Evolutionary conservation across 306 rosid species (phyloP).

Genomic region (Cicer judaicum): DNA sequence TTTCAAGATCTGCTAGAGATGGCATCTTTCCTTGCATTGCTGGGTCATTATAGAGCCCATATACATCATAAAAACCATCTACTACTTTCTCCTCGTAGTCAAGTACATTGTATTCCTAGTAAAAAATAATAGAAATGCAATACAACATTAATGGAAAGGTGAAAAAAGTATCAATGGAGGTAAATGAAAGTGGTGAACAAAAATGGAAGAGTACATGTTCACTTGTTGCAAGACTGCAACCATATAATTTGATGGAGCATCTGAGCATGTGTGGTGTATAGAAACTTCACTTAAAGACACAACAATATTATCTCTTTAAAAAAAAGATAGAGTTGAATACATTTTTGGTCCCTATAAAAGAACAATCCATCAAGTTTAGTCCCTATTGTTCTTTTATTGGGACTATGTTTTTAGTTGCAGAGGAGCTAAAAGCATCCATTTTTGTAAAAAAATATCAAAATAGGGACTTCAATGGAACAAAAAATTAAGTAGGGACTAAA

Average conservation of each 20-base stretch:
- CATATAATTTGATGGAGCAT: conserved; percentile 21
- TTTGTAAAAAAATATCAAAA: background rate
- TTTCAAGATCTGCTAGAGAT: conserved; percentile 74
- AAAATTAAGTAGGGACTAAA: background rate
- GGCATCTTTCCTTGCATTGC: conserved; percentile 93
- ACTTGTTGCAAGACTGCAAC: conserved; percentile 11
- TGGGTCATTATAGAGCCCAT: conserved; percentile 66
- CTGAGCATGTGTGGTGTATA: background rate
- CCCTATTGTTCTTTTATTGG: background rate
- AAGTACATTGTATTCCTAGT: conserved; percentile 86
- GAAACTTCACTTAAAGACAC: conserved; percentile 20
- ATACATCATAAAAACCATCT: conserved; percentile 93
- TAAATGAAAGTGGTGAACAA: conserved; percentile 24
- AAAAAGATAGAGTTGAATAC: background rate
- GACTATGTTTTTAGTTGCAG: background rate
- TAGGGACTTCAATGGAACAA: background rate
- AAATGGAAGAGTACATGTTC: background rate
- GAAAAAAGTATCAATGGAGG: conserved; percentile 11
- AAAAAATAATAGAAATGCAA: conserved; percentile 40
- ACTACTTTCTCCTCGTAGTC: conserved; percentile 91
- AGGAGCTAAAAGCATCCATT: background rate
- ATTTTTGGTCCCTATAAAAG: background rate
- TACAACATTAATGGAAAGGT: conserved; percentile 36
- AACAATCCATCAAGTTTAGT: background rate
- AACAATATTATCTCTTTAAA: background rate